A percentile compares a stretch with the other conserved stretches of the same genome.
Evolutionary conservation across 495 filamentous ascomycete species (phyloP).

Genomic region (Hypoxylon subgilvum): DNA sequence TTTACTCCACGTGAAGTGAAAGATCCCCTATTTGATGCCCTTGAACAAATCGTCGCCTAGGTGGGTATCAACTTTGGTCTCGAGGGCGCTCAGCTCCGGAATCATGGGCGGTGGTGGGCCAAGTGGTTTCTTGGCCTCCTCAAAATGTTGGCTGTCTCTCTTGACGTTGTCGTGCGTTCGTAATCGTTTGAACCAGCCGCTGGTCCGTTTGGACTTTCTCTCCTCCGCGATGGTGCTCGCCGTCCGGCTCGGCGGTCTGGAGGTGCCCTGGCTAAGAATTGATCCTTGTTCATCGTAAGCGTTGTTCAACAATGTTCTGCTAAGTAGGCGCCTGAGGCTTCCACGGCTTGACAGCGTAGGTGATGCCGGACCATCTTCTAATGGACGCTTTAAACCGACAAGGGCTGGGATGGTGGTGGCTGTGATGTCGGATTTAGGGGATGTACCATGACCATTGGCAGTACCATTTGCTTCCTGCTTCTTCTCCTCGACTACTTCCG

Average conservation of each 20-base stretch:
- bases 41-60: constrained; percentile 67
- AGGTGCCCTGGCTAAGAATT: constrained; percentile 23
- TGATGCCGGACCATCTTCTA: constrained; percentile 53
- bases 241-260: constrained; percentile 50
- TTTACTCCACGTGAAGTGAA: neutral
- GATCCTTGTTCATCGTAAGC: constrained; percentile 52
- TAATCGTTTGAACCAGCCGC: constrained; percentile 57
- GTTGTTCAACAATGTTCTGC: constrained; percentile 52
- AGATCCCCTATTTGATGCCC: constrained; percentile 49
- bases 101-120: constrained; percentile 65
- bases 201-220: constrained; percentile 53
- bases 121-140: constrained; percentile 45
- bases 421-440: constrained; percentile 42
- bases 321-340: constrained; percentile 55
- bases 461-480: constrained; percentile 38
- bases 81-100: constrained; percentile 61
- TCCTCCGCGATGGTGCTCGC: constrained; percentile 44
- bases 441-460: constrained; percentile 46
- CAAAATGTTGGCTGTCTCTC: constrained; percentile 38
- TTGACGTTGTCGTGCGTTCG: constrained; percentile 45
- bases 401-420: constrained; percentile 35
- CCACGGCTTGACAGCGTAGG: constrained; percentile 52
- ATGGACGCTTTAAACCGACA: constrained; percentile 47
- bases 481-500: constrained; percentile 36
- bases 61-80: constrained; percentile 50